Evolutionary conservation across 2,329 filamentous ascomycete genomes (phyloP).

Genomic region (Cladosporium cucumerinum): DNA sequence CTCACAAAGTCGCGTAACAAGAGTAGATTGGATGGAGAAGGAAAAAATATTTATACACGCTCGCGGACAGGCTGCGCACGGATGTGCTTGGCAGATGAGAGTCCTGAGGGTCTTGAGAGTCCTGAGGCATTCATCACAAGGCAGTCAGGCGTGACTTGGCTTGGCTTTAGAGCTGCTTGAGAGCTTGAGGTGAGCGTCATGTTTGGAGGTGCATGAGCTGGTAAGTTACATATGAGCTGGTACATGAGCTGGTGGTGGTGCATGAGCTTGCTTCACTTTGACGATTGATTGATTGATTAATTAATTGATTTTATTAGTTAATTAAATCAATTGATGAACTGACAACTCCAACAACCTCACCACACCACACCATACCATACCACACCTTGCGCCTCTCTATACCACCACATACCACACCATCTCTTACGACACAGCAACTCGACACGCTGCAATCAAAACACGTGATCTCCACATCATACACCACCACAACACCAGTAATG

Average conservation of each 20-base stretch:
- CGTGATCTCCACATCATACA: too few relatives aligned
- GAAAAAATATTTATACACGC: neutral
- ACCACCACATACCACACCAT: neutral
- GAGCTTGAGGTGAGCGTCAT: slow-evolving; percentile 6
- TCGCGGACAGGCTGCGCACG: neutral
- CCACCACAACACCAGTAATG: slow-evolving; percentile 3
- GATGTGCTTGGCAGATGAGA: neutral
- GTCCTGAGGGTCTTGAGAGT: neutral
- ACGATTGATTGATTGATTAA: neutral
- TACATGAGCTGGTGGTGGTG: too few relatives aligned
- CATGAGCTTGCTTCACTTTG: slow-evolving; percentile 15
- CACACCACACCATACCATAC: neutral
- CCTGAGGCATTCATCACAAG: neutral
- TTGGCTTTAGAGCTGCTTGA: too few relatives aligned
- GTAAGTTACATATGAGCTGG: too few relatives aligned
- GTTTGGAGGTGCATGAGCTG: too few relatives aligned
- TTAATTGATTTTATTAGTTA: neutral
- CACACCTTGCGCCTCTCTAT: neutral
- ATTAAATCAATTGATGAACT: neutral
- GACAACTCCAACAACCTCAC: neutral
- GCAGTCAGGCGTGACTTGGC: too few relatives aligned
- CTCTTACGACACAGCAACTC: neutral
- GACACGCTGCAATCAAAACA: neutral
- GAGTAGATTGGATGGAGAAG: neutral
- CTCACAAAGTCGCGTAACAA: slow-evolving; percentile 16